Conservation (phyloP, 225 moss, liverwort and hornwort species). For the Pseudoscleropodium purum region DNA sequence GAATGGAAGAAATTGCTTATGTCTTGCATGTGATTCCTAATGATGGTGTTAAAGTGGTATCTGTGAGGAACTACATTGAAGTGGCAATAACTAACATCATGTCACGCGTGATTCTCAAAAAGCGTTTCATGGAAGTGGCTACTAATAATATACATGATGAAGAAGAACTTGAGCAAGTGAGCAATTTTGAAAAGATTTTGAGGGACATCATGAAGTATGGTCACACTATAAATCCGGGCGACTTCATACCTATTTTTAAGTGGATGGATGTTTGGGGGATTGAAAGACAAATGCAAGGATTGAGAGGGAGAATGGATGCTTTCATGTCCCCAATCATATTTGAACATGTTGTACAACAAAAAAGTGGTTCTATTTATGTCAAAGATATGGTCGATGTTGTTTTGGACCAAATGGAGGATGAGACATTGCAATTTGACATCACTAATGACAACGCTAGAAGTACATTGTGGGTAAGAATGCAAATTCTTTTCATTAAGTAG, state of each 20-base stretch:
- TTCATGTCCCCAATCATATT: not conserved
- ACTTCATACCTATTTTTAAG: not conserved
- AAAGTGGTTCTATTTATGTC: not conserved
- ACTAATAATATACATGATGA: not conserved
- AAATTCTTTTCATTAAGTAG: not conserved
- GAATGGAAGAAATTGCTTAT: not conserved
- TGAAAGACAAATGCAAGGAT: not conserved
- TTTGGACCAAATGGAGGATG: not conserved
- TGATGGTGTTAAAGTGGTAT: not conserved
- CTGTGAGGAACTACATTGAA: not conserved
- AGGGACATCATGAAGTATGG: rapidly evolving
- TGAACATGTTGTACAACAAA: not conserved
- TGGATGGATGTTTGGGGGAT: not conserved
- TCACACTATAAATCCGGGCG: not conserved
- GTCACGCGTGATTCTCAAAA: not conserved
- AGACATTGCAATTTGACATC: not conserved
- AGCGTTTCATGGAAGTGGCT: not conserved
- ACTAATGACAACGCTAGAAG: not conserved
- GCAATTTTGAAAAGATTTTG: not conserved
- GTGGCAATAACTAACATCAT: not conserved
- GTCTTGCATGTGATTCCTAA: not conserved
- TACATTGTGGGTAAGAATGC: not conserved
- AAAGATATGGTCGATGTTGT: not conserved
- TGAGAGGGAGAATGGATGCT: not conserved
- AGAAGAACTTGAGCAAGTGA: not conserved